Conservation (phyloP, 148 eudicot species). For the Vaccinium corymbosum region DNA sequence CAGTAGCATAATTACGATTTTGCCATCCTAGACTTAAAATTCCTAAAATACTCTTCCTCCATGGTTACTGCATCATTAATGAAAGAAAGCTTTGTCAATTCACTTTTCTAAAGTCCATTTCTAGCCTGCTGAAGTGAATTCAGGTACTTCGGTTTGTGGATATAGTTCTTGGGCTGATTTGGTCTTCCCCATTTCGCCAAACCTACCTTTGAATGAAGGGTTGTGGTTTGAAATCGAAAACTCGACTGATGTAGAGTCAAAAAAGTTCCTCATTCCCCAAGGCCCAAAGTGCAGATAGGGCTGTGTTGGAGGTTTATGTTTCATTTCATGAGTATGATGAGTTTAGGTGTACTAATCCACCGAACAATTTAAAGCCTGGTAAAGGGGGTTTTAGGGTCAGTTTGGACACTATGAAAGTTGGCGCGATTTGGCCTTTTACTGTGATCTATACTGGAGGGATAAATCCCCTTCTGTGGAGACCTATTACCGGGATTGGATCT, state of each 20-base stretch:
- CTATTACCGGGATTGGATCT: too few relatives aligned
- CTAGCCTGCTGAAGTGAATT: constrained; percentile 36
- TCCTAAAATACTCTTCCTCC: too few relatives aligned
- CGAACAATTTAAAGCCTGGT: constrained; percentile 37
- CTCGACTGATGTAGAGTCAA: not conserved
- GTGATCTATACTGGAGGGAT: constrained; percentile 81
- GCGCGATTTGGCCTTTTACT: constrained; percentile 83
- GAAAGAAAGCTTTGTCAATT: too few relatives aligned
- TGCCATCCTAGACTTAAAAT: too few relatives aligned
- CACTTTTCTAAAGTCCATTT: constrained; percentile 38
- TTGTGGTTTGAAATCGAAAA: constrained; percentile 30
- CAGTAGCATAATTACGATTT: too few relatives aligned
- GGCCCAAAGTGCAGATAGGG: not conserved
- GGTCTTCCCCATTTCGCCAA: constrained; percentile 75
- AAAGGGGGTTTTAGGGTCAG: constrained; percentile 70
- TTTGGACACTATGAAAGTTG: constrained; percentile 56
- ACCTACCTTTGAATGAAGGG: constrained; percentile 35
- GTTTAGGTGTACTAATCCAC: not conserved
- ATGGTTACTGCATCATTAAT: too few relatives aligned
- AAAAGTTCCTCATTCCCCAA: too few relatives aligned
- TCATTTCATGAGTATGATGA: not conserved
- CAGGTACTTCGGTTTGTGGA: not conserved
- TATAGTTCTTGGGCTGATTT: constrained; percentile 50
- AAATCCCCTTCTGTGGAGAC: constrained; percentile 83
- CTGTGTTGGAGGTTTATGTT: not conserved